Base-by-base conservation (phyloP, 2,329 filamentous ascomycete species). In the Orbilia oligospora region DNA sequence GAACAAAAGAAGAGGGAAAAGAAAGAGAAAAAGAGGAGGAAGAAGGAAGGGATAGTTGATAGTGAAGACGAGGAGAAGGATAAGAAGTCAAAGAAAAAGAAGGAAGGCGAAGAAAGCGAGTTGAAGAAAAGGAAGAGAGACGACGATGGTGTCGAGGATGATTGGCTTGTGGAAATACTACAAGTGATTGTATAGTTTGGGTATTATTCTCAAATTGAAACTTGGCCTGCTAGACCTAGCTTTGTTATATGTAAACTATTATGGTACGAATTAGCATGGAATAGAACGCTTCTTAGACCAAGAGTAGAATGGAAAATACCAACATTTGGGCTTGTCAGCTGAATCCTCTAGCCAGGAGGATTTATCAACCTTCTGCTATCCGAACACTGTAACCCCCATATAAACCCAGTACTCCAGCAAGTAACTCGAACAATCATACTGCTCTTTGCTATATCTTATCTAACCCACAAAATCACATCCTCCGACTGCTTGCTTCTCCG, bases 391-490 rank as follows among this genome's bases (percentile, higher is more conserved):
- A 30, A n/a, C n/a, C n/a, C 27, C 27, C 6, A 30, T 30, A 6
- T 6, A 12, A 3, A 4, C 9, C 9, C 14, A 1, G 16, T 33
- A 14, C 0, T 1, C 0, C 9, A 10, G 16, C 10, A 20, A n/a
- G 14, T 3, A 38, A 1, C 33, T 8, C 41, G 41, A 22, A 38
- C 38, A 36, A 4, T 24, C 10, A 18, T 44, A 1, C 36, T 64
- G 14, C 9, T 27, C 10, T 24, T 14, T 14, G 8, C 20, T 16
- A 16, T 33, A 18, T 36, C 41, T 64, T 24, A 77, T 27, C 77
- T 41, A 68, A 68, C 65, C 76, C 64, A 75, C 49, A 79, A 22
- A 49, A 80, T 70, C 20, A 61, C 64, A 33, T 48, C 30, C 10
- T 51, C 55, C 27, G 22, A 48, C 58, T 30, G 67, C 63, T 64